Percentiles rank a stretch among this genome's conserved stretches.
These are phyloP conservation scores for Drosera capensis DNA, from an alignment of 148 eudicot species.

Conservation along the genomic window DNA sequence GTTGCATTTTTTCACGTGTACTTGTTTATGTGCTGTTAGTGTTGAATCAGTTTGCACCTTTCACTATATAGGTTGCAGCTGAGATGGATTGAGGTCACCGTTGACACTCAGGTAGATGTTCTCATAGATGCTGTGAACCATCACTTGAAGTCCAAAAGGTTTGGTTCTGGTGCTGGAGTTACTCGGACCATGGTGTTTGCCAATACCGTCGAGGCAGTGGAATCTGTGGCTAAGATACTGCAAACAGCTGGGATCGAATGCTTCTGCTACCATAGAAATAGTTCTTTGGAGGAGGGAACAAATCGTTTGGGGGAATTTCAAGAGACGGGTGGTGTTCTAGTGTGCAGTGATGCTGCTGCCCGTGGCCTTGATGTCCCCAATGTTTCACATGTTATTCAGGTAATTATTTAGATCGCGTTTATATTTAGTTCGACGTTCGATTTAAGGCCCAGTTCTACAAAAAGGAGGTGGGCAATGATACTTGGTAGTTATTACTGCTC, in stretches of 20 bases:
- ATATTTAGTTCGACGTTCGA: too few species aligned
- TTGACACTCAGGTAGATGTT: conserved; percentile 74
- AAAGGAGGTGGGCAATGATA: too few species aligned
- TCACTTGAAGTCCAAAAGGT: too few species aligned
- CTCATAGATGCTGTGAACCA: too few species aligned
- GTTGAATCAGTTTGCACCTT: neutral
- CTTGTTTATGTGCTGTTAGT: too few species aligned
- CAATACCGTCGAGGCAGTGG: conserved; percentile 91
- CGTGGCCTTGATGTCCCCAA: conserved; percentile 87
- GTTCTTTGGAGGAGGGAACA: conserved; percentile 58
- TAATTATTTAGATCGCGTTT: too few species aligned
- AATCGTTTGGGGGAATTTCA: conserved; percentile 52
- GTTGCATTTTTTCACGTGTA: too few species aligned
- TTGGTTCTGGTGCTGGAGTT: conserved; percentile 18
- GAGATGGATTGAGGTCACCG: conserved; percentile 73
- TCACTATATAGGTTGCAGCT: conserved; percentile 53
- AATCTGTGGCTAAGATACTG: conserved; percentile 60
- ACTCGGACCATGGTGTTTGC: conserved; percentile 85
- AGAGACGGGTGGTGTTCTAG: conserved; percentile 71
- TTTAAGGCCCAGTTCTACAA: too few species aligned
- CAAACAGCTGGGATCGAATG: conserved; percentile 50
- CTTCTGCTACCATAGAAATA: conserved; percentile 66
- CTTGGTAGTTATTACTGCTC: too few species aligned
- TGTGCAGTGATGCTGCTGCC: conserved; percentile 95
- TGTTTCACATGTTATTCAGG: conserved; percentile 95